phyloP scores from a whole-genome alignment of 1,284 basidiomycete genomes.

The Flammula alnicola region DNA sequence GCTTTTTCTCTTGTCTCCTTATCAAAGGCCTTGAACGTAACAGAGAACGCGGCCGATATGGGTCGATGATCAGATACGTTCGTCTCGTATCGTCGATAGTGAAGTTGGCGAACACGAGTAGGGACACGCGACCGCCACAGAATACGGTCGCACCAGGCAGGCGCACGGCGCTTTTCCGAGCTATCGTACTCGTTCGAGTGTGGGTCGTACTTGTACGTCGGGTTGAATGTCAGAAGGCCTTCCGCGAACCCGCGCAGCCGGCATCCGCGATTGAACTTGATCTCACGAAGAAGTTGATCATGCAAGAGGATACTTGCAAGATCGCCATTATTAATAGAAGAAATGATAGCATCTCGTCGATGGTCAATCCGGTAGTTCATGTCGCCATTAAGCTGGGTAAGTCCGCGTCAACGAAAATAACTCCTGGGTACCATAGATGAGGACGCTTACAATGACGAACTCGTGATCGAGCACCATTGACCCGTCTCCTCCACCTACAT shows the following conservation, averaged over 20 bases:
- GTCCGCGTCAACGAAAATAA: not conserved
- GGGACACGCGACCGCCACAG: slow-evolving; percentile 76
- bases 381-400: slow-evolving; percentile 71
- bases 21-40: slow-evolving; percentile 76
- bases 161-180: slow-evolving; percentile 86
- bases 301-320: slow-evolving; percentile 68
- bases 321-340: slow-evolving; percentile 70
- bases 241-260: slow-evolving; percentile 86
- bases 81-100: slow-evolving; percentile 81
- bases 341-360: slow-evolving; percentile 80
- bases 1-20: slow-evolving; percentile 59
- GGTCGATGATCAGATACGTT: slow-evolving; percentile 89
- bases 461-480: slow-evolving; percentile 96
- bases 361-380: slow-evolving; percentile 96
- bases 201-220: slow-evolving; percentile 97
- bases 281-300: slow-evolving; percentile 91
- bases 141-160: slow-evolving; percentile 97
- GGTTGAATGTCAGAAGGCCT: slow-evolving; percentile 80
- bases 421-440: slow-evolving; percentile 1
- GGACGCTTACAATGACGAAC: slow-evolving; percentile 77
- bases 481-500: slow-evolving; percentile 91
- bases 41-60: slow-evolving; percentile 76
- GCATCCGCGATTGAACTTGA: slow-evolving; percentile 85
- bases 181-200: slow-evolving; percentile 82
- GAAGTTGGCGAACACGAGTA: slow-evolving; percentile 61